phyloP scores from a whole-genome alignment of 495 filamentous ascomycete species.

The Penicillium coffeae region DNA sequence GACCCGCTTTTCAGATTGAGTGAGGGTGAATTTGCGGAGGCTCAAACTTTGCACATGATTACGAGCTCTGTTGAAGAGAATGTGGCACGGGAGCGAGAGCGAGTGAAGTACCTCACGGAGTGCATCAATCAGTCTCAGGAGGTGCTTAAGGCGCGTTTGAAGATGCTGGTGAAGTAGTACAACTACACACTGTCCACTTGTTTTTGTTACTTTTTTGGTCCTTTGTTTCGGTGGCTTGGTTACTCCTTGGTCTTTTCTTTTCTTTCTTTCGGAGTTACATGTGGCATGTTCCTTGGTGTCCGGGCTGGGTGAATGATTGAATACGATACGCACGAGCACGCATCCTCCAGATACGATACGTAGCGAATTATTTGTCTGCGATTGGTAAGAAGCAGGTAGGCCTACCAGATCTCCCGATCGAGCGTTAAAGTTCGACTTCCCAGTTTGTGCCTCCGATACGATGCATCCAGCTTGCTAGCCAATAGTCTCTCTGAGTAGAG shows the following conservation, averaged over 20 bases:
- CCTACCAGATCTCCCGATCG: too few species aligned
- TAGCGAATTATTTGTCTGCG: too few species aligned
- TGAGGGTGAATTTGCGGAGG: conserved; percentile 20
- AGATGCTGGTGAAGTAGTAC: conserved; percentile 12
- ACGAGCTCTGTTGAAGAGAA: conserved; percentile 18
- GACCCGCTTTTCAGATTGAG: conserved; percentile 9
- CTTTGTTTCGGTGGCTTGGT: too few species aligned
- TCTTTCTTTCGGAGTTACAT: too few species aligned
- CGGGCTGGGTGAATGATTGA: too few species aligned
- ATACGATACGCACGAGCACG: too few species aligned
- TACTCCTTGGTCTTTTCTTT: too few species aligned
- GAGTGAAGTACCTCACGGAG: conserved; percentile 9
- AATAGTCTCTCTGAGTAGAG: not conserved
- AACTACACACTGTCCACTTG: not conserved
- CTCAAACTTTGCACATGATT: conserved; percentile 18
- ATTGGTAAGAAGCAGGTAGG: too few species aligned
- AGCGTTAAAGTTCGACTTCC: too few species aligned
- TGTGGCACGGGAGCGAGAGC: conserved; percentile 19
- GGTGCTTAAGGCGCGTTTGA: conserved; percentile 12
- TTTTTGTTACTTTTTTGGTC: conserved; percentile 1
- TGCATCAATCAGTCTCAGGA: conserved; percentile 14
- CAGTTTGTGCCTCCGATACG: too few species aligned
- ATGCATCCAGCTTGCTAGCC: not conserved
- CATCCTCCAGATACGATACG: too few species aligned
- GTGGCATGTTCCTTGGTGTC: too few species aligned